Conservation (phyloP, 164 flowering plant genomes). For the Liriodendron chinense region DNA sequence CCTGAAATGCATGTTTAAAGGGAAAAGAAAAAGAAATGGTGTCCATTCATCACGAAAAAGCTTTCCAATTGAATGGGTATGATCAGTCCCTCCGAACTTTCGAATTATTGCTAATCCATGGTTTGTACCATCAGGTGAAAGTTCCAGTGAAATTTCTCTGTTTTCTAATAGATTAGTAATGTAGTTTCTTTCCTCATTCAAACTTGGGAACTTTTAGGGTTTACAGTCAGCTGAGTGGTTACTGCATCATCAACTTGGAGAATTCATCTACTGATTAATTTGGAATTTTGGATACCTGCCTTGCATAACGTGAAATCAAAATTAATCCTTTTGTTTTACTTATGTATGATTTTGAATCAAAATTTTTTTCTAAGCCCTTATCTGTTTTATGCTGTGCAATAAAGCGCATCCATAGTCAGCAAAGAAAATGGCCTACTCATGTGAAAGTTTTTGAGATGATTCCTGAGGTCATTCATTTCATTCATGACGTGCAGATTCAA, state of each 20-base stretch:
- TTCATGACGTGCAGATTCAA: slow-evolving; percentile 59
- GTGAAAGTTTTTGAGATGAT: not conserved
- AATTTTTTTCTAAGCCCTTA: not conserved
- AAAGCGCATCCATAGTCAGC: not conserved
- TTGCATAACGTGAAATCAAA: not conserved
- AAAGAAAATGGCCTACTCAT: not conserved
- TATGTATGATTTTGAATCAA: not conserved
- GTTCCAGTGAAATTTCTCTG: too few species aligned
- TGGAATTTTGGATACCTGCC: not conserved
- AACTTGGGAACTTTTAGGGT: too few species aligned
- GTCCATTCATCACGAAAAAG: too few species aligned
- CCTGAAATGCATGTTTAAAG: too few species aligned
- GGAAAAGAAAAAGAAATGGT: too few species aligned
- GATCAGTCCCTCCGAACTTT: too few species aligned
- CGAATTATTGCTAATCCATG: too few species aligned
- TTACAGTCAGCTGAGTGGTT: not conserved
- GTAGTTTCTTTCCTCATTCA: too few species aligned
- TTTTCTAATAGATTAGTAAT: too few species aligned
- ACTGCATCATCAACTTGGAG: not conserved
- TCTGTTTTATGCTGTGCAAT: not conserved
- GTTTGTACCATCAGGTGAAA: too few species aligned
- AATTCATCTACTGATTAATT: not conserved
- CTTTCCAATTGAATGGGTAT: too few species aligned
- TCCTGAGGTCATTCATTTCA: not conserved
- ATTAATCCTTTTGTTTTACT: too few species aligned